Evolutionary conservation across 2,329 filamentous ascomycete genomes (phyloP).

Genomic region (Alternaria solani): DNA sequence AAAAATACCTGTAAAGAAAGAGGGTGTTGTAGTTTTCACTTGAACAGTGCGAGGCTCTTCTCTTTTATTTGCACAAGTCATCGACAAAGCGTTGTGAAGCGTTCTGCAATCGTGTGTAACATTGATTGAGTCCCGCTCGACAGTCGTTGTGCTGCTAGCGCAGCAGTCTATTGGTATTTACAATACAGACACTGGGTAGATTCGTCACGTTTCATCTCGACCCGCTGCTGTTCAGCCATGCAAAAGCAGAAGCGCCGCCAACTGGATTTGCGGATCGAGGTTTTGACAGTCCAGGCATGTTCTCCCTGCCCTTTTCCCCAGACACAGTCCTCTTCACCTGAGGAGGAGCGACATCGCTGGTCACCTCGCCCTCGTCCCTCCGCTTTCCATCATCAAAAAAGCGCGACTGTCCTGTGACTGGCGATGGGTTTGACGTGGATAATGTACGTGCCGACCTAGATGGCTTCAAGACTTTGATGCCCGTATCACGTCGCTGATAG

Average conservation of each 20-base stretch:
- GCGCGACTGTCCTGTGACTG: conserved; percentile 51
- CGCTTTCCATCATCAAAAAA: conserved; percentile 61
- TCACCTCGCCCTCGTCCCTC: conserved; percentile 35
- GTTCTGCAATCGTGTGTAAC: background rate
- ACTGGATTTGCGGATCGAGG: conserved; percentile 79
- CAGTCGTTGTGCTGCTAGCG: conserved; percentile 1
- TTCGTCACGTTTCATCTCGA: conserved; percentile 29
- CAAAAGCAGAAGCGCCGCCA: conserved; percentile 91
- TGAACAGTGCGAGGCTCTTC: too few species aligned
- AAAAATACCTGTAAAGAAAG: too few species aligned
- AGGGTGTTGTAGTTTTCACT: too few species aligned
- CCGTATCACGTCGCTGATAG: conserved; percentile 74
- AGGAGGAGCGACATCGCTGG: conserved; percentile 16
- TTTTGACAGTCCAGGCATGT: conserved; percentile 51
- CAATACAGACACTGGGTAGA: background rate
- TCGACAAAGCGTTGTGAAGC: background rate
- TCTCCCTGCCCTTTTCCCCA: conserved; percentile 50
- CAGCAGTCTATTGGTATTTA: background rate
- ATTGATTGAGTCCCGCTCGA: background rate
- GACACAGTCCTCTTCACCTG: conserved; percentile 42
- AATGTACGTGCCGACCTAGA: conserved; percentile 68
- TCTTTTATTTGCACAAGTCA: background rate
- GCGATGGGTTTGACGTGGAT: conserved; percentile 44
- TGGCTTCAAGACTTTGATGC: conserved; percentile 91
- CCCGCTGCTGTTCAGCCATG: conserved; percentile 75